Evolutionary conservation across 495 filamentous ascomycete species (phyloP), one percentile per base, ranked within the genome.

Genomic region (Massariosphaeria phaeospora): DNA sequence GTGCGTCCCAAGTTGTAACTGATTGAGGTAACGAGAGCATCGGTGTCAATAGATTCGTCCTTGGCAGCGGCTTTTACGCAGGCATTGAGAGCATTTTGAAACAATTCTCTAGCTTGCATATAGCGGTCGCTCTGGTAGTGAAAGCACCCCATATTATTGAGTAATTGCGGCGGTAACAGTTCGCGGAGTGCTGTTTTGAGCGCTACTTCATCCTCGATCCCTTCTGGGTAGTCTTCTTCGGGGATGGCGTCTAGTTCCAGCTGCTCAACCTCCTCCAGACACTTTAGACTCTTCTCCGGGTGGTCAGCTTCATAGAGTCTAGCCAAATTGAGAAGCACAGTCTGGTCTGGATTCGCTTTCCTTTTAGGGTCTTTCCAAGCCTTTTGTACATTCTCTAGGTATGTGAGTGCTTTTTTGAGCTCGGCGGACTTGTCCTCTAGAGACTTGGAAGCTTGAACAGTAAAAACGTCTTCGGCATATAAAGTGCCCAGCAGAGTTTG

Each of bases 71-170:
- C 82, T 54, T 83, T 81, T 17, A 89, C 79, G 65, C 91, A 95
- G n/a, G 89, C 83, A 53, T 83, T 86, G 26, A 97, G 74, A 0
- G 90, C 93, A 1, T 84, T 79, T 67, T 98, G 86, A 68, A 96
- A 97, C 66, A 91, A 76, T 38, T 88, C 81, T 52, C 85, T 83
- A n/a, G 94, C 91, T 41, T 79, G 73, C 18, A 83, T 79, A 55
- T 86, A 84, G 61, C 88, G 89, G 61, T 94, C 94, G 0, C 79
- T 75, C 61, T 94, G 88, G 60, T 86, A 97, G 56, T 94, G 79
- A 73, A 97, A 95, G 67, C 88, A 93, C 2, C 88, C 93, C 68
- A 98, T 94, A 64, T 98, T 97, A 74, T 96, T 97, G 35, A 96
- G 80, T 0, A 98, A 75, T 67, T 96, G 90, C 1, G 94, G 89